phyloP scores from a whole-genome alignment of 495 filamentous ascomycete genomes.

The Hypoxylon intermedium region DNA sequence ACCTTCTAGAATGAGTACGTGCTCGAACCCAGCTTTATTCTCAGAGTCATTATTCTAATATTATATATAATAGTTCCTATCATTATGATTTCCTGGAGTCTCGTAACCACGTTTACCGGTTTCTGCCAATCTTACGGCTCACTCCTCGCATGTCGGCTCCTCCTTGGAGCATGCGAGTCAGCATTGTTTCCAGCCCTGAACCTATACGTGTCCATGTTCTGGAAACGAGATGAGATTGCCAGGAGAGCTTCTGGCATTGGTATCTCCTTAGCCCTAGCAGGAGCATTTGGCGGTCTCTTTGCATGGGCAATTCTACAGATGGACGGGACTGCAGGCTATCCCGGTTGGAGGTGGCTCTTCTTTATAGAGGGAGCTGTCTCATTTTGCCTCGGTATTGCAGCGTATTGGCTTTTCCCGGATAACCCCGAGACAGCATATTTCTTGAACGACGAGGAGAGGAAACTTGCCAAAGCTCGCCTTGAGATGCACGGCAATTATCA shows the following conservation, averaged over 20 bases:
- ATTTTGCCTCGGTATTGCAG: conserved; percentile 53
- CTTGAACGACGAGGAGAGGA: conserved; percentile 57
- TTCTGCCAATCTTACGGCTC: conserved; percentile 68
- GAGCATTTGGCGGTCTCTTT: conserved; percentile 71
- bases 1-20: neutral
- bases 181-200: conserved; percentile 75
- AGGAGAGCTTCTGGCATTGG: conserved; percentile 71
- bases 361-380: conserved; percentile 63
- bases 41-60: conserved; percentile 41
- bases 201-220: conserved; percentile 57
- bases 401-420: conserved; percentile 59
- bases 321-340: conserved; percentile 61
- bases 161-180: conserved; percentile 55
- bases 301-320: conserved; percentile 67
- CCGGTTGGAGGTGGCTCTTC: conserved; percentile 67
- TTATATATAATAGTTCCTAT: conserved; percentile 40
- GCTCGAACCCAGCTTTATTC: conserved; percentile 44
- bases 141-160: conserved; percentile 64
- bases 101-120: conserved; percentile 74
- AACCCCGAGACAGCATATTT: conserved; percentile 58
- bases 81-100: conserved; percentile 63
- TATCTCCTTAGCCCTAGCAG: conserved; percentile 69
- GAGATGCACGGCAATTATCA: conserved; percentile 56
- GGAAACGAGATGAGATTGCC: conserved; percentile 64
- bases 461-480: conserved; percentile 58